Base-by-base conservation (phyloP, 1,139 yeast species). In the Insectozyma bohioensis region DNA sequence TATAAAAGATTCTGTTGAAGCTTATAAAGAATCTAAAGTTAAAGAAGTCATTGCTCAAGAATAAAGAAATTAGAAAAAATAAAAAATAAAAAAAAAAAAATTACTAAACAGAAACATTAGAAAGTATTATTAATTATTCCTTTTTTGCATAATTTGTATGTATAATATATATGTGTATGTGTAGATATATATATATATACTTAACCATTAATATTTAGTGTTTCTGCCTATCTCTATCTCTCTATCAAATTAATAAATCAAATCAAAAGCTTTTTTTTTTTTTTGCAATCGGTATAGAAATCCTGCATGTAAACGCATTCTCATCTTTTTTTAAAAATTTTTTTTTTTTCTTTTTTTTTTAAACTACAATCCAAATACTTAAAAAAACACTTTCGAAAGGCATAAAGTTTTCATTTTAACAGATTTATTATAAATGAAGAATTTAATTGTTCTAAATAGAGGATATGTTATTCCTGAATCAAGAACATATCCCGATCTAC, bases 401-500 rank as follows among this genome's bases (percentile, higher is more conserved):
- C 18, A 19, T 19, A 19, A 7, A 19, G 4, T 19, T 15, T 6
- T 18, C 6, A 18, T 18, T 18, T 18, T 6, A 18, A 18, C 6
- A 6, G 6, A 6, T 18, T 18, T 18, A n/a, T 8, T 6, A 13
- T 16, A 6, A 17, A 79, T 80, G 86, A 72, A 76, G 49, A 79
- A 79, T 57, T 61, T 80, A 45, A 63, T 75, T 13, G 68, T 77
- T 23, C 66, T 79, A 37, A 79, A 80, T 48, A 65, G 72, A 43
- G 85, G 85, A n/a, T 56, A 54, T 23, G 59, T 78, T 16, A 47
- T 49, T 27, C 79, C 80, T 4, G 61, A 60, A 24, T 64, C 80
- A 2, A 53, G 63, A 34, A 74, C 78, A 6, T 72, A 64, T 36
- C 94, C 92, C 1, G 92, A 81, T 45, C 62, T 79, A 41, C 67